A percentile compares a stretch with the other conserved stretches of the same genome.
These are phyloP conservation scores for Moricandia moricandioides DNA, from an alignment of 345 rosid genomes.

Conservation along the genomic window DNA sequence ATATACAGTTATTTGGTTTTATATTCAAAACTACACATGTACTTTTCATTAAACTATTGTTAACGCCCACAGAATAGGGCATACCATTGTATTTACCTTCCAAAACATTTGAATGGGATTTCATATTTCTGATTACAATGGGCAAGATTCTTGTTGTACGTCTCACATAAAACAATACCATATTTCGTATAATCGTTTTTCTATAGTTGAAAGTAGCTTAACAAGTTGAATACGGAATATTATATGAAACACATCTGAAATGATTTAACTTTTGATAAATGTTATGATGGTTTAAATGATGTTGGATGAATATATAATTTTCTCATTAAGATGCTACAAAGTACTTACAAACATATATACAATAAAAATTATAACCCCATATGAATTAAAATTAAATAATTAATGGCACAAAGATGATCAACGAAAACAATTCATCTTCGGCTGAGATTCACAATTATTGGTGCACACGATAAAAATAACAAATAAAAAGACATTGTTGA, in stretches of 20 bases:
- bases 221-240: neutral
- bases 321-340: neutral
- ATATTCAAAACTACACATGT: neutral
- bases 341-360: neutral
- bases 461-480: neutral
- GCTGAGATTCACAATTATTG: neutral
- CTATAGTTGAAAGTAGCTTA: neutral
- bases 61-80: constrained; percentile 21
- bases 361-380: neutral
- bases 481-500: neutral
- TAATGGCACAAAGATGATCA: neutral
- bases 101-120: neutral
- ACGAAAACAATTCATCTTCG: neutral
- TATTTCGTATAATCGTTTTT: neutral
- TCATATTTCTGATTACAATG: neutral
- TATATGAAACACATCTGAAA: neutral
- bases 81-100: neutral
- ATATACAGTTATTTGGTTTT: constrained; percentile 5
- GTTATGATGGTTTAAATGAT: neutral
- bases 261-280: neutral
- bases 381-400: neutral
- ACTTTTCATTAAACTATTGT: neutral
- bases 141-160: neutral
- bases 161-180: neutral
- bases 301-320: neutral